These are phyloP conservation scores for Penicillium griseofulvum DNA, from an alignment of 2,329 filamentous ascomycete species.

Conservation along the genomic window DNA sequence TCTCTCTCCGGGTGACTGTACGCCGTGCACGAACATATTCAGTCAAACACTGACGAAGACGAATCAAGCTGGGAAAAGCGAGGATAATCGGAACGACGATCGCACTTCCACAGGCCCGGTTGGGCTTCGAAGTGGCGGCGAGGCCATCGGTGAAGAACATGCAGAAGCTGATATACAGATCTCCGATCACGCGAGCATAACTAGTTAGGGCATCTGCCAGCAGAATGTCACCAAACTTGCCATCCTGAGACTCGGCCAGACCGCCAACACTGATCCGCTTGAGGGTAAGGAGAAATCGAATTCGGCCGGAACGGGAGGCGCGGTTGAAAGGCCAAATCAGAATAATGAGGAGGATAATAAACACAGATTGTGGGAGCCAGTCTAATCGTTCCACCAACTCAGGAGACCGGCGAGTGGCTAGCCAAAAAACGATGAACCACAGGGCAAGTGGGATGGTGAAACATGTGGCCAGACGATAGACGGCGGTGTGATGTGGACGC, in stretches of 20 bases:
- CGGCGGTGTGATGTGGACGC: constrained; percentile 72
- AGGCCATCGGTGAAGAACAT: constrained; percentile 77
- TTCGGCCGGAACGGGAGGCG: constrained; percentile 67
- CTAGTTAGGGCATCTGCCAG: constrained; percentile 92
- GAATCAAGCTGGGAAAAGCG: constrained; percentile 77
- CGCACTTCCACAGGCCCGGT: constrained; percentile 75
- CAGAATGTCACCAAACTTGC: constrained; percentile 91
- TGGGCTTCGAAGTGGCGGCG: constrained; percentile 74
- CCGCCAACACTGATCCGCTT: constrained; percentile 79
- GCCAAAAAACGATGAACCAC: constrained; percentile 81
- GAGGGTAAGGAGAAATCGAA: constrained; percentile 71
- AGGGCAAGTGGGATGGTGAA: constrained; percentile 68
- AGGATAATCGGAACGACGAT: constrained; percentile 82
- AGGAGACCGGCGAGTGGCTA: constrained; percentile 68
- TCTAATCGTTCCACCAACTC: constrained; percentile 73
- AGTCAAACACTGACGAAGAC: constrained; percentile 85
- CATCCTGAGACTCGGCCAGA: constrained; percentile 78
- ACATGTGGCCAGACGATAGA: constrained; percentile 78
- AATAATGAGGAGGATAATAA: constrained; percentile 67
- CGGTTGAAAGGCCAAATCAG: constrained; percentile 72
- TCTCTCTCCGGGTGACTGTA: constrained; percentile 43
- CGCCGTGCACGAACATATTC: constrained; percentile 73
- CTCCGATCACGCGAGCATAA: constrained; percentile 87
- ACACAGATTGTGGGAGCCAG: constrained; percentile 81
- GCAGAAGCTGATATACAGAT: constrained; percentile 83